Evolutionary conservation across 768 basidiomycete genomes (phyloP).

Genomic region (Sarcomyxa edulis): DNA sequence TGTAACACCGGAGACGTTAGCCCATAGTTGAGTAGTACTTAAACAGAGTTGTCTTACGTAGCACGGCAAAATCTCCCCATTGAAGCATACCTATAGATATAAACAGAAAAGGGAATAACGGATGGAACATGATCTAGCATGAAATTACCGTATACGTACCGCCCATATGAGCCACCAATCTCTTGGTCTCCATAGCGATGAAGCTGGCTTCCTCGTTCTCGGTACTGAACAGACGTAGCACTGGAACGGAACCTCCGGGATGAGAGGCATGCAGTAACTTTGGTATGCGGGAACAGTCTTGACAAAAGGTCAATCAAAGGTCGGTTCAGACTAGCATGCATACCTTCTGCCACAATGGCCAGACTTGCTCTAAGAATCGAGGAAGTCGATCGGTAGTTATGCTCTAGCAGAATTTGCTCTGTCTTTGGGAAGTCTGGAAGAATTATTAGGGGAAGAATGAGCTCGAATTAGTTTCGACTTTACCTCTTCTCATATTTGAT

Average conservation of each 20-base stretch:
- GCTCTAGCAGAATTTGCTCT: conserved; percentile 68
- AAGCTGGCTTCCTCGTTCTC: conserved; percentile 66
- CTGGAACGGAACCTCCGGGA: conserved; percentile 53
- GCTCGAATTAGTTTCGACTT: not conserved
- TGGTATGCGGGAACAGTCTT: conserved; percentile 70
- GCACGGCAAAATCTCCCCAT: conserved; percentile 78
- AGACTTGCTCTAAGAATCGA: conserved; percentile 68
- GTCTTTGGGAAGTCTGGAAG: conserved; percentile 58
- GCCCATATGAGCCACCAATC: conserved; percentile 69
- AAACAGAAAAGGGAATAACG: no score
- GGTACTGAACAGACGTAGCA: conserved; percentile 44
- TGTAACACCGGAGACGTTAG: conserved; percentile 18
- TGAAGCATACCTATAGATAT: no score
- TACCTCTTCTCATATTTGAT: conserved; percentile 63
- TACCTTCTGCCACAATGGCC: conserved; percentile 82
- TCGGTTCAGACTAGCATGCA: no score
- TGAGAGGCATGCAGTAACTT: conserved; percentile 73
- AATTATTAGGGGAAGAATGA: not conserved
- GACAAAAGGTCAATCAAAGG: not conserved
- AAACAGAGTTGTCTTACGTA: conserved; percentile 43
- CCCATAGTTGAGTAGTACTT: not conserved
- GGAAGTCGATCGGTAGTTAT: conserved; percentile 84
- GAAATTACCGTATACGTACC: no score
- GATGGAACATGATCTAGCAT: no score
- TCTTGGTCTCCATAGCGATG: conserved; percentile 74